phyloP scores from a whole-genome alignment of 2,329 filamentous ascomycete species.

The Colletotrichum sp. region DNA sequence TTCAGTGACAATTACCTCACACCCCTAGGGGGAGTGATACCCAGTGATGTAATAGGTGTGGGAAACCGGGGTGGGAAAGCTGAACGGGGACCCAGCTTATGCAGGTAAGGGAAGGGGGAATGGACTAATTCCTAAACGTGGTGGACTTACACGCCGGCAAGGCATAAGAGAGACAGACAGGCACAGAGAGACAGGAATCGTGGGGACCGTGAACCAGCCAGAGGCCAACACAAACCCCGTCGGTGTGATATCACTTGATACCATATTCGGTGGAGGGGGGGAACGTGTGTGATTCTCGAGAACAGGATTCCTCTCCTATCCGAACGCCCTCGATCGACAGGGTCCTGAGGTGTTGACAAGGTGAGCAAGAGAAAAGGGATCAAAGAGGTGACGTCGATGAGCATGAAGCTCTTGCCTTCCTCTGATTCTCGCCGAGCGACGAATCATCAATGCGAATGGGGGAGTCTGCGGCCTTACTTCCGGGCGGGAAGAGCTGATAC shows the following conservation, averaged over 20 bases:
- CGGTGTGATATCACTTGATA: conserved; percentile 20
- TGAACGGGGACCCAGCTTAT: background rate
- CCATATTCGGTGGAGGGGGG: background rate
- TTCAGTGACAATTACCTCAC: conserved; percentile 12
- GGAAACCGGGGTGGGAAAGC: background rate
- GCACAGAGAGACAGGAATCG: background rate
- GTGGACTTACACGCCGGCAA: background rate
- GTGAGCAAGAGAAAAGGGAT: background rate
- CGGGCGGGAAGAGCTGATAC: background rate
- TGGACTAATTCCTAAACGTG: background rate
- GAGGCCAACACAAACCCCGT: background rate
- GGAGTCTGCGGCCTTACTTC: background rate
- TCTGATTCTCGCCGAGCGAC: background rate
- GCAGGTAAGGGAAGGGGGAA: background rate
- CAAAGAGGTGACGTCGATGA: background rate
- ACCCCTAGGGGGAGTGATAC: background rate
- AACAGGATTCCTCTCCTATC: background rate
- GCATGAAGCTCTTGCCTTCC: background rate
- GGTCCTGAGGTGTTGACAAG: background rate
- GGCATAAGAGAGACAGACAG: background rate
- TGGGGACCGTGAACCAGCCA: background rate
- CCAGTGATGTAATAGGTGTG: conserved; percentile 18
- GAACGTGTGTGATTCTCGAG: background rate
- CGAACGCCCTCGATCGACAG: conserved; percentile 1
- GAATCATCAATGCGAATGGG: background rate